phyloP scores from a whole-genome alignment of 2,329 filamentous ascomycete species.

The Penicillium sp. region DNA sequence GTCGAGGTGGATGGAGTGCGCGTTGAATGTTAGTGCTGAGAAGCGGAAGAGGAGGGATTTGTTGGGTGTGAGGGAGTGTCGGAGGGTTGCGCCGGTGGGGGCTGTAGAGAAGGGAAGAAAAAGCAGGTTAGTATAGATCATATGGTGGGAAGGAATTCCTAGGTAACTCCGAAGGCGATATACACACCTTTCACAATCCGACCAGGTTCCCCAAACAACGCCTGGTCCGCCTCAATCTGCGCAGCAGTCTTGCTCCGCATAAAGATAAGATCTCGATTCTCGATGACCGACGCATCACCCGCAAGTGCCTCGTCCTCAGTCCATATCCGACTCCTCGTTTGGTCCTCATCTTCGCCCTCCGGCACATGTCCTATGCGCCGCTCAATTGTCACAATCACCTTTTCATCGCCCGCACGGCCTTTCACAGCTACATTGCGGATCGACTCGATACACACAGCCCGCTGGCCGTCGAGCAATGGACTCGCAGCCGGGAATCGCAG shows the following conservation, averaged over 20 bases:
- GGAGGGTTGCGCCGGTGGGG: slow-evolving; percentile 59
- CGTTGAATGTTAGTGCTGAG: slow-evolving; percentile 89
- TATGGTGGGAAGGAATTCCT: too few relatives aligned
- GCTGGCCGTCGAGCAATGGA: slow-evolving; percentile 42
- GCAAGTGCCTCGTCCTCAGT: slow-evolving; percentile 49
- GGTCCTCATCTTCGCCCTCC: slow-evolving; percentile 42
- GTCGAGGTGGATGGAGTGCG: slow-evolving; percentile 88
- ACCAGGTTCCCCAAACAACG: slow-evolving; percentile 29
- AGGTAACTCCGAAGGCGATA: slow-evolving; percentile 19
- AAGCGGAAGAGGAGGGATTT: slow-evolving; percentile 82
- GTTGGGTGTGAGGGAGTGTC: slow-evolving; percentile 68
- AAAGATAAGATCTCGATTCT: slow-evolving; percentile 69
- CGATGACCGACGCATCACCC: slow-evolving; percentile 57
- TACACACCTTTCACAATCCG: slow-evolving; percentile 47
- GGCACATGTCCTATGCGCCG: slow-evolving; percentile 55
- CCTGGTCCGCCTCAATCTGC: slow-evolving; percentile 37
- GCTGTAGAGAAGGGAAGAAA: slow-evolving; percentile 42
- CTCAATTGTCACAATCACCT: slow-evolving; percentile 67
- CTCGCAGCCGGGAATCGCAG: slow-evolving; percentile 59
- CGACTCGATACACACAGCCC: slow-evolving; percentile 53
- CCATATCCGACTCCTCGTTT: slow-evolving; percentile 52
- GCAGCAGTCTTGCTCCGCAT: slow-evolving; percentile 58
- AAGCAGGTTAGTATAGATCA: slow-evolving; percentile 29
- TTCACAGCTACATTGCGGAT: slow-evolving; percentile 58
- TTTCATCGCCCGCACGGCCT: slow-evolving; percentile 59